Evolutionary conservation across 306 rosid genomes (phyloP).

Genomic region (Chamaecrista fasciculata): DNA sequence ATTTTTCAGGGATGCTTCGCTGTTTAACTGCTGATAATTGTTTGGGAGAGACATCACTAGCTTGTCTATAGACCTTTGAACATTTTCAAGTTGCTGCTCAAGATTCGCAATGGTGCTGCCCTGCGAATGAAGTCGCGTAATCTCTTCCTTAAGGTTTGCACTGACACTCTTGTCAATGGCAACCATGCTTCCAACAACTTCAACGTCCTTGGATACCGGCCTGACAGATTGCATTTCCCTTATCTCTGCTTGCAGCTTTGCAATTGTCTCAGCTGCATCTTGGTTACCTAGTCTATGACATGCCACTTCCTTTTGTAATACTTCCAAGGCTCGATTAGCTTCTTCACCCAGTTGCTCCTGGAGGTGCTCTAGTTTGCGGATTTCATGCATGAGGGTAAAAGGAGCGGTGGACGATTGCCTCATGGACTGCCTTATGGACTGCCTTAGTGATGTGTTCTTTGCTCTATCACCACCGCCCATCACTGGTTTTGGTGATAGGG

Average conservation of each 20-base stretch:
- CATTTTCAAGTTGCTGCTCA: constrained; percentile 98
- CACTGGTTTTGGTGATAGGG: constrained; percentile 51
- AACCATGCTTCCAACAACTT: constrained; percentile 73
- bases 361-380: constrained; percentile 97
- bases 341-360: constrained; percentile 99
- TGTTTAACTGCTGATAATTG: constrained; percentile 52
- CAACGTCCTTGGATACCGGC: constrained; percentile 62
- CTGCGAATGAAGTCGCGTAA: constrained; percentile 94
- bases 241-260: constrained; percentile 91
- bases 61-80: constrained; percentile 96
- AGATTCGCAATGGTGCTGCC: constrained; percentile 96
- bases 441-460: constrained; percentile 69
- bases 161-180: constrained; percentile 79
- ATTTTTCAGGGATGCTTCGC: constrained; percentile 62
- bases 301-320: constrained; percentile 95
- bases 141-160: constrained; percentile 97
- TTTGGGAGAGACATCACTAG: constrained; percentile 96
- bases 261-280: constrained; percentile 99
- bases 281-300: constrained; percentile 98
- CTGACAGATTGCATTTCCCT: constrained; percentile 81
- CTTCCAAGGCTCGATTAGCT: constrained; percentile 95
- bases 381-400: constrained; percentile 95
- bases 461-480: constrained; percentile 47
- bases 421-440: constrained; percentile 92
- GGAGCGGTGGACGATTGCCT: constrained; percentile 97